Percentiles rank a stretch among this genome's conserved stretches.
Evolutionary conservation across 2,329 filamentous ascomycete genomes (phyloP).

Genomic region (Microcyclosporella mali): DNA sequence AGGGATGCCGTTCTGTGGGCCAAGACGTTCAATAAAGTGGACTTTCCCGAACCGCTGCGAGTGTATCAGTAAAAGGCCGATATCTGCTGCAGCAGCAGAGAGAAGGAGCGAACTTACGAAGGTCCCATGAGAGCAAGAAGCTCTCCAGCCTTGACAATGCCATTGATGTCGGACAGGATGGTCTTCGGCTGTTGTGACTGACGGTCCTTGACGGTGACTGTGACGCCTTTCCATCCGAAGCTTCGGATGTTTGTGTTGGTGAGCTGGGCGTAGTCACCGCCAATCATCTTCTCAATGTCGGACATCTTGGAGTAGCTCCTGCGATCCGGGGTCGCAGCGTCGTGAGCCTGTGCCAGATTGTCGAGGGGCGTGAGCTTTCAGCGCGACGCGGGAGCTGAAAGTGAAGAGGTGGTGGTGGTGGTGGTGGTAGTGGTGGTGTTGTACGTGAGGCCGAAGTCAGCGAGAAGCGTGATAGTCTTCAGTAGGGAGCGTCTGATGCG

Average conservation of each 20-base stretch:
- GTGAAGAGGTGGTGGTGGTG: neutral
- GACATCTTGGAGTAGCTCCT: conserved; percentile 34
- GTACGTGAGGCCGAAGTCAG: too few species aligned
- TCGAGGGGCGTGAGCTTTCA: conserved; percentile 1
- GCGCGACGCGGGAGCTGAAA: neutral
- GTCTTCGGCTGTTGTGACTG: conserved; percentile 57
- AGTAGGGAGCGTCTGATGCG: too few species aligned
- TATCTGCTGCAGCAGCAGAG: too few species aligned
- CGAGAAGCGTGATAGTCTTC: too few species aligned
- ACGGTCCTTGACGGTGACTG: conserved; percentile 66
- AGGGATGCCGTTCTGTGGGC: conserved; percentile 55
- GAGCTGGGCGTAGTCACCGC: conserved; percentile 47
- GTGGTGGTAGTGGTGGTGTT: neutral
- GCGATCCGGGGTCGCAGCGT: conserved; percentile 25
- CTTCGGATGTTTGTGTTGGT: conserved; percentile 58
- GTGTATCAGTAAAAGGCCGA: conserved; percentile 4
- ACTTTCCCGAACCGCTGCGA: conserved; percentile 61
- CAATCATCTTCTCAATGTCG: conserved; percentile 44
- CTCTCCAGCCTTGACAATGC: conserved; percentile 62
- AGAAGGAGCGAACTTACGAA: conserved; percentile 35
- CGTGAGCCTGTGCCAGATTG: conserved; percentile 20
- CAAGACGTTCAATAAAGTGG: conserved; percentile 74
- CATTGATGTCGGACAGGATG: conserved; percentile 59
- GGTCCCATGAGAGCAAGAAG: conserved; percentile 79
- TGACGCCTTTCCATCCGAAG: conserved; percentile 62